phyloP scores from a whole-genome alignment of 2,329 filamentous ascomycete species.

The Ceratocystis destructans region DNA sequence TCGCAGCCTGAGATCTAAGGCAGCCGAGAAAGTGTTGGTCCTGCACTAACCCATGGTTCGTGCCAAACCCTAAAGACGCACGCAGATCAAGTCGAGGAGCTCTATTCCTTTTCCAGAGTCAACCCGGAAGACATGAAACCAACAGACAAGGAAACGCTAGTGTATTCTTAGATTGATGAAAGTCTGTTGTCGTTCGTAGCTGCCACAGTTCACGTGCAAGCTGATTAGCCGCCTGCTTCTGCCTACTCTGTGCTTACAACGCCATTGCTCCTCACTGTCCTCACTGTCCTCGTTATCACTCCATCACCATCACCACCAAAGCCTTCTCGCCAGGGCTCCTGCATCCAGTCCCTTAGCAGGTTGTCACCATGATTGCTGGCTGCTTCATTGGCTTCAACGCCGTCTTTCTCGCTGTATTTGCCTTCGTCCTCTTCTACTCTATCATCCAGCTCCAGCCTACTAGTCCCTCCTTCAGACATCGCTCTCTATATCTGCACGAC shows the following conservation, averaged over 20 bases:
- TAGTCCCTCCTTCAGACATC: not conserved
- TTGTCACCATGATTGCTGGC: not conserved
- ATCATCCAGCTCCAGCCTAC: constrained; percentile 12
- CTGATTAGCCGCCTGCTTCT: not conserved
- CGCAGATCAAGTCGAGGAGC: not conserved
- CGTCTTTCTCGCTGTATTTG: not conserved
- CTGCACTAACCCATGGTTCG: not conserved
- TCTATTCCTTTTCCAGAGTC: no score
- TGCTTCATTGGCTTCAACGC: constrained; percentile 7
- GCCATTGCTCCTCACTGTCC: no score
- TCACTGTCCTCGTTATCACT: no score
- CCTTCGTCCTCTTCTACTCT: constrained; percentile 9
- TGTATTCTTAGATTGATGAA: not conserved
- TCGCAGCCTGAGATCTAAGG: constrained; percentile 3
- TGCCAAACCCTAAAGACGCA: not conserved
- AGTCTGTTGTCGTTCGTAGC: not conserved
- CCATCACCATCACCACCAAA: no score
- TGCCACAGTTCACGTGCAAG: not conserved
- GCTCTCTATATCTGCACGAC: not conserved
- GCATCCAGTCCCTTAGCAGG: not conserved
- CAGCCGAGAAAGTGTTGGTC: not conserved
- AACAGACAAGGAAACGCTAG: no score
- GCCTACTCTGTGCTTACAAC: not conserved
- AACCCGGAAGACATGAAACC: no score
- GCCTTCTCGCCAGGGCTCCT: not conserved